These are phyloP conservation scores for Boletus rex-veris DNA, from an alignment of 768 basidiomycete genomes.

Conservation along the genomic window DNA sequence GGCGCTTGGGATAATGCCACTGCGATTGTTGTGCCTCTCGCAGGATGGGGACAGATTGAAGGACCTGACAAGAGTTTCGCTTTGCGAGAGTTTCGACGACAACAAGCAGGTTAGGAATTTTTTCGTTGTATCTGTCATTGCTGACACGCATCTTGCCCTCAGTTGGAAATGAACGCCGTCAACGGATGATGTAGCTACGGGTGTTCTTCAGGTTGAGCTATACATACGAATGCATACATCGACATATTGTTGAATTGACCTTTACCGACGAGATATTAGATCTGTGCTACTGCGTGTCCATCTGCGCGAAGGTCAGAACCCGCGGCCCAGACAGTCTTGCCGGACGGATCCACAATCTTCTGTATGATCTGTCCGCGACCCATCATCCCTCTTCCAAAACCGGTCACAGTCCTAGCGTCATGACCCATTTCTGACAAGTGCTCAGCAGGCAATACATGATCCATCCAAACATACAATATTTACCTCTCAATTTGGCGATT, in stretches of 20 bases:
- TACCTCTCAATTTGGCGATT: constrained; percentile 65
- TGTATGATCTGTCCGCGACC: constrained; percentile 92
- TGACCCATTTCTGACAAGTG: constrained; percentile 78
- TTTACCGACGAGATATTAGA: constrained; percentile 38
- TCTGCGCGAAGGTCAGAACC: constrained; percentile 89
- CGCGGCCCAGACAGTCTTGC: constrained; percentile 87
- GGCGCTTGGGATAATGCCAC: constrained; percentile 87
- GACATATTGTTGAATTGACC: background rate
- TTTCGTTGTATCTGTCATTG: background rate
- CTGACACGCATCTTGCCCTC: constrained; percentile 4
- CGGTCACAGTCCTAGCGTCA: constrained; percentile 59
- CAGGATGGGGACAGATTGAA: constrained; percentile 82
- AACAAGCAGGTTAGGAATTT: constrained; percentile 51
- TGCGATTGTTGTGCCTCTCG: constrained; percentile 84
- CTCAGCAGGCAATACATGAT: background rate
- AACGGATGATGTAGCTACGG: constrained; percentile 49
- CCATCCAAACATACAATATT: constrained; percentile 13
- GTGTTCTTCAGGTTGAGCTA: background rate
- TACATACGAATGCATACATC: constrained; percentile 1
- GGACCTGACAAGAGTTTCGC: constrained; percentile 82
- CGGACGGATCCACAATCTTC: constrained; percentile 60
- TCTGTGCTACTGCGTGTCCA: constrained; percentile 84
- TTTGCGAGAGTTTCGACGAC: constrained; percentile 74
- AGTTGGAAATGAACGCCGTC: constrained; percentile 66
- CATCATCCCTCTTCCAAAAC: constrained; percentile 61